Evolutionary conservation across 1,284 basidiomycete species (phyloP).

Genomic region (Ceratobasidium sp.): DNA sequence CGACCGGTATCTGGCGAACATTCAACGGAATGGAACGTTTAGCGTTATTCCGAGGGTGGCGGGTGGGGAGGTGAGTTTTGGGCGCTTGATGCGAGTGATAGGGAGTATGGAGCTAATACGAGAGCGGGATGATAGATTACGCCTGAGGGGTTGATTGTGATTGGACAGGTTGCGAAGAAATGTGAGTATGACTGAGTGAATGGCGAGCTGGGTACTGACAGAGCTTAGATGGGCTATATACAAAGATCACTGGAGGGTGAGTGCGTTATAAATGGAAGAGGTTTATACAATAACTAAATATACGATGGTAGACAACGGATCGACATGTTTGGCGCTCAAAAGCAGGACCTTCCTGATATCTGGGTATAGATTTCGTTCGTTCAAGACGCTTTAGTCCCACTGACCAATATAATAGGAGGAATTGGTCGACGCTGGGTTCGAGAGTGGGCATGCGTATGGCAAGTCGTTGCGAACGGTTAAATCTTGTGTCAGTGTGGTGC

Average conservation of each 20-base stretch:
- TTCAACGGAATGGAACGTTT: constrained; percentile 81
- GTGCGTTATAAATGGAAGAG: background rate
- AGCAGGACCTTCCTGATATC: constrained; percentile 80
- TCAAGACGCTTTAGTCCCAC: background rate
- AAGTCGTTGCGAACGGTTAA: constrained; percentile 71
- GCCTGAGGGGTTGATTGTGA: constrained; percentile 75
- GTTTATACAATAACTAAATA: background rate
- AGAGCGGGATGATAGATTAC: constrained; percentile 62
- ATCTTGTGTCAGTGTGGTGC: constrained; percentile 60
- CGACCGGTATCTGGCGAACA: constrained; percentile 68
- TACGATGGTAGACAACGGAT: constrained; percentile 68
- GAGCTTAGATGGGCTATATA: constrained; percentile 68
- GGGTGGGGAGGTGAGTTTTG: constrained; percentile 66
- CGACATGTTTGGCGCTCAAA: constrained; percentile 80
- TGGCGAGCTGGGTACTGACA: background rate
- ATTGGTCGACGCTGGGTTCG: constrained; percentile 75
- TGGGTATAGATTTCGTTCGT: constrained; percentile 61
- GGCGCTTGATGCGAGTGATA: background rate
- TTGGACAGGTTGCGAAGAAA: constrained; percentile 78
- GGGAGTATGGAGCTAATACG: background rate
- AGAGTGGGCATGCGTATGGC: constrained; percentile 83
- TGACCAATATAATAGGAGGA: constrained; percentile 58
- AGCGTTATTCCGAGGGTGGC: constrained; percentile 79
- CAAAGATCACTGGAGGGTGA: constrained; percentile 70
- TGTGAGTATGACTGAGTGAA: constrained; percentile 58